These are phyloP conservation scores for Magnusiomyces paraingens DNA, from an alignment of 1,139 yeast genomes.

Conservation along the genomic window DNA sequence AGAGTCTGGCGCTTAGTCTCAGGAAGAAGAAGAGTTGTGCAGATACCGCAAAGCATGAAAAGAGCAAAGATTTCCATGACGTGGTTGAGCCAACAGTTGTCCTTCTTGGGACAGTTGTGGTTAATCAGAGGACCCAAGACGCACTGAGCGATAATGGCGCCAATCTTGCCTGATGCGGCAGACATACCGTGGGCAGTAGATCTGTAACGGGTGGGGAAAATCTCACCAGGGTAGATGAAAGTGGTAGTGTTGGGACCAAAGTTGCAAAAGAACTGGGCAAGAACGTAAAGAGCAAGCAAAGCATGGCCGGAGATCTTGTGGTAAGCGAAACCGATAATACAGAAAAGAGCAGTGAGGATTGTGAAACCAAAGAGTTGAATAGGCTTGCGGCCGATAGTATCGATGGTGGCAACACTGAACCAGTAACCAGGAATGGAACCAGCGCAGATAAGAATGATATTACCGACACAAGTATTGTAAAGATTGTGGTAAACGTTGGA, in stretches of 20 bases:
- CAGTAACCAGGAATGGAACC: conserved; percentile 67
- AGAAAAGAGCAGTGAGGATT: conserved; percentile 51
- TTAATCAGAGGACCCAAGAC: conserved; percentile 69
- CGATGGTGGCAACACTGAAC: conserved; percentile 52
- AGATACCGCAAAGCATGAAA: conserved; percentile 76
- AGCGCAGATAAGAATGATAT: conserved; percentile 55
- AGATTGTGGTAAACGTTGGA: conserved; percentile 60
- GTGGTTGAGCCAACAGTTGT: conserved; percentile 77
- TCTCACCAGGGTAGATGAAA: conserved; percentile 92
- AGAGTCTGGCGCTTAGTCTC: conserved; percentile 87
- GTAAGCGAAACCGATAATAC: conserved; percentile 59
- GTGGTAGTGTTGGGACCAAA: conserved; percentile 92
- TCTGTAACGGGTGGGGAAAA: conserved; percentile 95
- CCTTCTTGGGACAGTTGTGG: conserved; percentile 58
- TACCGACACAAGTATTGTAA: conserved; percentile 46
- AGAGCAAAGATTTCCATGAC: conserved; percentile 90
- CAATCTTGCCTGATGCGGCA: conserved; percentile 93
- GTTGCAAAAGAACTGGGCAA: conserved; percentile 62
- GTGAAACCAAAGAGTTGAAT: conserved; percentile 55
- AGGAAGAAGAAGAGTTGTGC: conserved; percentile 61
- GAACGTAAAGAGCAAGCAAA: conserved; percentile 56
- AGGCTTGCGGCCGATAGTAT: conserved; percentile 55
- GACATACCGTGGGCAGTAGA: conserved; percentile 97
- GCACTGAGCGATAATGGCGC: conserved; percentile 78
- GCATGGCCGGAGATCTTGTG: conserved; percentile 41